Evolutionary conservation across 1,139 yeast genomes (phyloP), one percentile per base, ranked within the genome.

Genomic region (Suhomyces taliae): DNA sequence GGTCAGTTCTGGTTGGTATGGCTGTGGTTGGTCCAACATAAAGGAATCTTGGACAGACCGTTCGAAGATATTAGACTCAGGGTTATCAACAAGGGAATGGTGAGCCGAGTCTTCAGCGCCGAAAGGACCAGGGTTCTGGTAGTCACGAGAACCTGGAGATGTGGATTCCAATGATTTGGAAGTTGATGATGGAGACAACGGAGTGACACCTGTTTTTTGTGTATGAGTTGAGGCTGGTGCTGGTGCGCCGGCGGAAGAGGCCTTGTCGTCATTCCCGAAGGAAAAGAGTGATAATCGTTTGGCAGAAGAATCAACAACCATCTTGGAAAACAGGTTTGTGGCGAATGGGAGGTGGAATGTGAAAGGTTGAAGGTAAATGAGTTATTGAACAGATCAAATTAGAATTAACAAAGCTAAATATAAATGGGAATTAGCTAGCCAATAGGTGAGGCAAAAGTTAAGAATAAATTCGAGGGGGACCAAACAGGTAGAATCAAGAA

Each of bases 31-130:
- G 46, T 41, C 38, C 41, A 44, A 42, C 35, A 49, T 39, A 29
- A 48, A 36, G 38, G 50, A 53, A 53, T 82, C 87, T 57, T 82
- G 87, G 12, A 83, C 88, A 43, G 81, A 74, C 45, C 89, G 67
- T 61, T 83, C 89, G 58, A 83, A 83, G 52, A 83, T 83, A 48
- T 75, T 70, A 47, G 74, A 70, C 43, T 70, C 67, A 36, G 71
- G 74, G 59, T 68, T 89, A 82, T 82, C 52, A 26, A 45, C 43
- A 14, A 51, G 43, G 5, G 52, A 47, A 11, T 52, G 48, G 8
- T 52, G 56, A 38, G 41, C 14, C 35, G 32, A 29, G 7, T 29
- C 32, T 14, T 38, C 43, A 19, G 24, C 39, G 6, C 42, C 45
- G 9, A 44, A 43, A 4, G 36, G 45, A 29, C 34, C 39, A 2